A percentile compares a stretch with the other conserved stretches of the same genome.
These are phyloP conservation scores for Starmerella vitae DNA, from an alignment of 805 yeast species.

Conservation along the genomic window DNA sequence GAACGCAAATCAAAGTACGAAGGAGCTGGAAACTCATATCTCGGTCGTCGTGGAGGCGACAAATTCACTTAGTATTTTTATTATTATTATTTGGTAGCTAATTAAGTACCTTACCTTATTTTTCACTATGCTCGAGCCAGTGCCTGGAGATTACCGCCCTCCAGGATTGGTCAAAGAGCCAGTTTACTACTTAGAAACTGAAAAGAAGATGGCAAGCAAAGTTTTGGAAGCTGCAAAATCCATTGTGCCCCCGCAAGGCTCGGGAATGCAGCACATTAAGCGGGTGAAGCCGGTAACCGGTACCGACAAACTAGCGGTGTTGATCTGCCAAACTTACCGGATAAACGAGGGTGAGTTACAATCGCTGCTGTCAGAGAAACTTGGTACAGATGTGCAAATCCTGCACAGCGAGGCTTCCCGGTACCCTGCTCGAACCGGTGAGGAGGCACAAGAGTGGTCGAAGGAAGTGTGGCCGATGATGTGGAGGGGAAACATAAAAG, in stretches of 20 bases:
- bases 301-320: constrained; percentile 7
- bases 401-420: constrained; percentile 37
- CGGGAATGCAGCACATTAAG: constrained; percentile 27
- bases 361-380: constrained; percentile 25
- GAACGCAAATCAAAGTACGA: constrained; percentile 27
- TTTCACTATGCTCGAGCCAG: constrained; percentile 9
- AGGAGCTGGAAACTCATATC: constrained; percentile 28
- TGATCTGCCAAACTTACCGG: constrained; percentile 10
- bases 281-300: constrained; percentile 23
- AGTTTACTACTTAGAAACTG: constrained; percentile 15
- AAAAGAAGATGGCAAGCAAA: constrained; percentile 12
- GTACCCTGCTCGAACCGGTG: constrained; percentile 57
- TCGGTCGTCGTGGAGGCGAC: constrained; percentile 24
- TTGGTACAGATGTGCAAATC: constrained; percentile 6
- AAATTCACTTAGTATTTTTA: constrained; percentile 13
- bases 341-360: constrained; percentile 7
- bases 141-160: constrained; percentile 18
- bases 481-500: constrained; percentile 80
- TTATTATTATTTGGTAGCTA: no score
- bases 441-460: constrained; percentile 55
- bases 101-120: constrained; percentile 2
- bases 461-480: constrained; percentile 64
- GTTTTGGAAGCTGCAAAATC: constrained; percentile 20
- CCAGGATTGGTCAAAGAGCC: constrained; percentile 20
- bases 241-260: constrained; percentile 25